Evolutionary conservation across 148 eudicot genomes (phyloP), one percentile per base, ranked within the genome.

Genomic region (Mesembryanthemum crystallinum): DNA sequence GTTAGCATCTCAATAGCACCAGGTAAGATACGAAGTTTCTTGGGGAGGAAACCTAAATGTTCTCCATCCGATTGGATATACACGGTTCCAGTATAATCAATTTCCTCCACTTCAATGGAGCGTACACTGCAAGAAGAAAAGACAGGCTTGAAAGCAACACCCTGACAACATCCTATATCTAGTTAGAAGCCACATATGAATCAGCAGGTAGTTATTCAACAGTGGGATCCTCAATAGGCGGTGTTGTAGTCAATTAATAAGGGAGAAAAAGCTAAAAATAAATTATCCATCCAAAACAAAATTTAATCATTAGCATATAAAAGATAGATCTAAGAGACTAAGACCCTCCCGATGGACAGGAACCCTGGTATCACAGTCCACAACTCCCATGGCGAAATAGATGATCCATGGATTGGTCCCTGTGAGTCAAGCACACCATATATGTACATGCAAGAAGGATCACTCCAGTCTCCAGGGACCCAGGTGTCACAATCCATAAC

Each of bases 51-150:
- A 45, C 98, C 98, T 52, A 94, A 74, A 83, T 86, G 81, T 82
- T 94, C 98, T 57, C 98, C 98, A 80, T 94, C 98, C 52, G 98
- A 87, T 78, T 94, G 98, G 76, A 94, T 91, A 79, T 72, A 89
- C 8, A 92, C 80, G 79, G 67, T 57, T 67, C 78, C 77, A 37
- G 69, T 77, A 45, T 85, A 67, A 30, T 75, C 85, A 15, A 90
- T 73, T 78, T 87, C 92, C 85, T 90, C 94, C 29, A 94, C 86
- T 81, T 90, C 93, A 35, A 94, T 88, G 10, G 96, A 88, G 42
- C 43, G 82, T 55, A 83, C 96, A 57, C 98, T 94, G 86, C 76
- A 83, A 76, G 45, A 43, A 30, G 21, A 42, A 68, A 37, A 74
- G 45, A 77, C n/a, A 33, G 32, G 39, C 20, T 24, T 7, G 43